These are phyloP conservation scores for Cladosporium austrohemisphaericum DNA, from an alignment of 2,329 filamentous ascomycete genomes.

Conservation along the genomic window DNA sequence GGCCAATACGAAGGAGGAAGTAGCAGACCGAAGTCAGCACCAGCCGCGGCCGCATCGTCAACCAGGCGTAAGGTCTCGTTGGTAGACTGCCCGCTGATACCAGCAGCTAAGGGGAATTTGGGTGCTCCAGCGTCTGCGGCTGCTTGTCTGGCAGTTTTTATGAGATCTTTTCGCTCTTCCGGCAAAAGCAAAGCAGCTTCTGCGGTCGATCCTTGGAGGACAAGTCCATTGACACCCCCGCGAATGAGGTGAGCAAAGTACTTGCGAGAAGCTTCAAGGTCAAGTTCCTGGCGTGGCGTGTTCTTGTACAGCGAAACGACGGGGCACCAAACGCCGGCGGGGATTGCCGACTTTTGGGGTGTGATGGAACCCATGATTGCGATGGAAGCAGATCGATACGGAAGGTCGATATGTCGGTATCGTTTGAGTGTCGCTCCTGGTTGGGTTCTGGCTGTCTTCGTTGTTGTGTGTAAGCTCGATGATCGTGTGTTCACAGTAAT, in stretches of 20 bases:
- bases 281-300: conserved; percentile 39
- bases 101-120: conserved; percentile 44
- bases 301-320: conserved; percentile 47
- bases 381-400: too few relatives aligned
- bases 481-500: too few relatives aligned
- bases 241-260: conserved; percentile 42
- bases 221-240: conserved; percentile 45
- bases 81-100: conserved; percentile 41
- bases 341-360: conserved; percentile 27
- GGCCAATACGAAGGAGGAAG: conserved; percentile 43
- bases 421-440: too few relatives aligned
- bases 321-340: conserved; percentile 46
- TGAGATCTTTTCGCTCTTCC: conserved; percentile 41
- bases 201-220: conserved; percentile 48
- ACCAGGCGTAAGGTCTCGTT: conserved; percentile 37
- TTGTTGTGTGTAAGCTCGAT: too few relatives aligned
- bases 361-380: neutral
- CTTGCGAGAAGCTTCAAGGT: conserved; percentile 45
- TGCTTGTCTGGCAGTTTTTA: conserved; percentile 38
- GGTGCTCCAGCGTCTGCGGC: conserved; percentile 35
- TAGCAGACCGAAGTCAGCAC: conserved; percentile 39
- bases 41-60: conserved; percentile 37
- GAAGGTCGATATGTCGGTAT: too few relatives aligned
- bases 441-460: too few relatives aligned
- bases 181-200: conserved; percentile 43